Base-by-base conservation (phyloP, 345 rosid genomes). In the Nephelium lappaceum region DNA sequence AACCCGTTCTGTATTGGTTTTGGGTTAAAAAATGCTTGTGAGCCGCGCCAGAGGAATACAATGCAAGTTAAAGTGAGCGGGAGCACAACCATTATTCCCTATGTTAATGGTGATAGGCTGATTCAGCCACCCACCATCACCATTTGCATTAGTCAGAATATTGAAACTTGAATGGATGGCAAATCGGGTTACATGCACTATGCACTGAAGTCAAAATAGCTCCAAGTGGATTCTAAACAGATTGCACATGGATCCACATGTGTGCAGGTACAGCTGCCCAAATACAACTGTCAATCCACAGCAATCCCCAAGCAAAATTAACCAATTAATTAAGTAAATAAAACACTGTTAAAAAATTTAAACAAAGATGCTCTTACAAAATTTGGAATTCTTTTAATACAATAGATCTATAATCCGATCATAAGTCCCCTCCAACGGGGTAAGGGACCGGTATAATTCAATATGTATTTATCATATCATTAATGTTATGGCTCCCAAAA, bases 191-290 rank as follows among this genome's bases (percentile, higher is more conserved):
- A 10, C 36, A 11, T 63, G 14, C 67, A 63, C 15, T 12, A 2
- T 25, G 18, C 39, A 11, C 3, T 12, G 47, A 67, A 68, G 31
- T 68, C 42, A 55, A 57, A 36, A 57, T n/a, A 12, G 8, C 47
- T 55, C 11, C 5, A 2, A 47, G 10, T 49, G 21, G 61, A 49
- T 49, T 49, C 74, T 45, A 51, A 71, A 47, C 62, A 12, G 11
- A 49, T 21, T 72, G 51, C 78, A 73, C 69, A 67, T 73, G 81
- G 61, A 11, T 25, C 51, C 77, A 73, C 49, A 27, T 69, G 80
- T 15, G 8, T 45, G 36, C 36, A 31, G 36, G 36, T 31, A 11
- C 42, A 14, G 19, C 55, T 14, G 1, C 55, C 19, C 55, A 12
- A 11, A 12, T 5, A 14, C 55, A 49, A 12, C 14, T 49, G 18